phyloP scores from a whole-genome alignment of 768 basidiomycete species.

The Calocybe indica region DNA sequence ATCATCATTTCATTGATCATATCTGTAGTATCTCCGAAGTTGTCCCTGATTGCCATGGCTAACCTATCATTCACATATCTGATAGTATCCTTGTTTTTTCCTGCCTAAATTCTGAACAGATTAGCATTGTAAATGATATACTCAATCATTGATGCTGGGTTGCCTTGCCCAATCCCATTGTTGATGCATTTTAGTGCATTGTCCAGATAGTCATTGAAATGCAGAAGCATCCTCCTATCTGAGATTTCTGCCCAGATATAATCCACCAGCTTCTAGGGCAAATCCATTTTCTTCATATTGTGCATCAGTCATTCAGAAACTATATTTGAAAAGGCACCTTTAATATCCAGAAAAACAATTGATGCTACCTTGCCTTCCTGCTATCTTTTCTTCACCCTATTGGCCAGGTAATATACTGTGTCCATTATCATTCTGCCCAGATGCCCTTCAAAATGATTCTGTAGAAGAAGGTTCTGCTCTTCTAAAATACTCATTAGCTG shows the following conservation, averaged over 20 bases:
- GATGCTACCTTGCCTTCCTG: conserved; percentile 13
- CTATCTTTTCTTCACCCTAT: conserved; percentile 31
- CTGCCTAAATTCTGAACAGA: conserved; percentile 10
- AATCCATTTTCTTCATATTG: conserved; percentile 13
- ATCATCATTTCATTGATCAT: no score
- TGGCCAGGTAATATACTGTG: conserved; percentile 20
- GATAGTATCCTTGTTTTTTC: conserved; percentile 1
- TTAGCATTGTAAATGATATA: conserved; percentile 19
- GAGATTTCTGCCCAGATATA: conserved; percentile 11
- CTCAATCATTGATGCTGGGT: conserved; percentile 15
- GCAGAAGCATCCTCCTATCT: conserved; percentile 11
- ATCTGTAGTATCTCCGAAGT: conserved; percentile 1
- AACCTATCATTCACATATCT: conserved; percentile 14
- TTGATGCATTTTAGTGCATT: conserved; percentile 5
- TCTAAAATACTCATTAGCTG: conserved; percentile 9
- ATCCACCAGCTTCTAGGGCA: conserved; percentile 13
- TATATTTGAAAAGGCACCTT: conserved; percentile 20
- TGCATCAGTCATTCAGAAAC: conserved; percentile 11
- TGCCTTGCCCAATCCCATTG: conserved; percentile 20
- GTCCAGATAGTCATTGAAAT: conserved; percentile 21
- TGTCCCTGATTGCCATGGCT: conserved; percentile 1
- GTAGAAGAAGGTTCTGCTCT: conserved; percentile 11
- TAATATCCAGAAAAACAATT: conserved; percentile 21
- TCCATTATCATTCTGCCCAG: conserved; percentile 23
- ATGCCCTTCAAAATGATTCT: conserved; percentile 20